Evolutionary conservation across 345 rosid species (phyloP).

Genomic region (Raphanus sativus): DNA sequence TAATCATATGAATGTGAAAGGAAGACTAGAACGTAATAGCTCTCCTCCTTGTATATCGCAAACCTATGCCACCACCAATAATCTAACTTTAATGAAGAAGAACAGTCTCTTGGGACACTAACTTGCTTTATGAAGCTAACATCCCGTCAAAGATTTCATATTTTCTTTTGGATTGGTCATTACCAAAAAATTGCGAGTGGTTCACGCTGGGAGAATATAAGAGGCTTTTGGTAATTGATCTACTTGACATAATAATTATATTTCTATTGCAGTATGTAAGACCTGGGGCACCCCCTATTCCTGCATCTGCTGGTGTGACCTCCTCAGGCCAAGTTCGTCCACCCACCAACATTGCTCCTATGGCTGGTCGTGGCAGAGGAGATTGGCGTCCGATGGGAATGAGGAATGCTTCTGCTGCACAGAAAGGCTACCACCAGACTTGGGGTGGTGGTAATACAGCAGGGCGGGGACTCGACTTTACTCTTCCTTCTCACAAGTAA

Average conservation of each 20-base stretch:
- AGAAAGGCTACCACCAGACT: slow-evolving; percentile 72
- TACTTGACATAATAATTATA: slow-evolving; percentile 34
- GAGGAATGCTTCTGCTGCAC: slow-evolving; percentile 65
- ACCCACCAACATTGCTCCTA: slow-evolving; percentile 52
- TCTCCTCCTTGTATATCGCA: slow-evolving; percentile 3
- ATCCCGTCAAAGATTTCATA: slow-evolving; percentile 4
- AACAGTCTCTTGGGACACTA: slow-evolving; percentile 20
- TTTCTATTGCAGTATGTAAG: slow-evolving; percentile 87
- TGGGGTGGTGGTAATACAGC: slow-evolving; percentile 69
- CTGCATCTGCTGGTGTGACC: slow-evolving; percentile 55
- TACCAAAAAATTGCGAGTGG: slow-evolving; percentile 2
- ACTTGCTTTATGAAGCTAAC: slow-evolving; percentile 20
- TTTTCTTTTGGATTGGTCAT: slow-evolving; percentile 9
- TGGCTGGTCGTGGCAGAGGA: slow-evolving; percentile 91
- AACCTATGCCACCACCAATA: neutral
- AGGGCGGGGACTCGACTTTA: slow-evolving; percentile 87
- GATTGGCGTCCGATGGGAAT: slow-evolving; percentile 86
- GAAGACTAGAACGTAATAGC: slow-evolving; percentile 5
- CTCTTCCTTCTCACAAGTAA: slow-evolving; percentile 99
- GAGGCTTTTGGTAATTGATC: slow-evolving; percentile 19
- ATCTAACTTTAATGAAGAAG: slow-evolving; percentile 13
- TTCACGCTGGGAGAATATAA: slow-evolving; percentile 6
- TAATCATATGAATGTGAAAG: slow-evolving; percentile 13
- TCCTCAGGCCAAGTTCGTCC: slow-evolving; percentile 85
- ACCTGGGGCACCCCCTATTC: slow-evolving; percentile 83